These are phyloP conservation scores for Austroboletus festivus DNA, from an alignment of 768 basidiomycete genomes.

Conservation along the genomic window DNA sequence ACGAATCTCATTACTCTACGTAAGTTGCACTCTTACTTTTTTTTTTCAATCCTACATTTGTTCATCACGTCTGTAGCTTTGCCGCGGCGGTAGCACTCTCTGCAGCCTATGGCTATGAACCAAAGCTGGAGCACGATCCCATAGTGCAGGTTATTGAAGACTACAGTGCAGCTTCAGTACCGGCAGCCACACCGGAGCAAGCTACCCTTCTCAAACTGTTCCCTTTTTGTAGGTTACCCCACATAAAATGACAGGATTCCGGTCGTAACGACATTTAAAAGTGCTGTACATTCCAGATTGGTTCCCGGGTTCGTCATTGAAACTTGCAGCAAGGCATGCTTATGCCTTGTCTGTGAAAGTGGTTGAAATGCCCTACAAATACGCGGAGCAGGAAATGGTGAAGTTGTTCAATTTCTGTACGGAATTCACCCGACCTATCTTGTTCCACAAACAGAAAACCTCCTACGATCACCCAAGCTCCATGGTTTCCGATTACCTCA, in stretches of 20 bases:
- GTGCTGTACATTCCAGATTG: neutral
- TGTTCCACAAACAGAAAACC: neutral
- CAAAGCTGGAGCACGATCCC: slow-evolving; percentile 1
- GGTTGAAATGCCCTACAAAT: neutral
- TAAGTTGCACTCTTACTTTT: too few species aligned
- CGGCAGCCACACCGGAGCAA: slow-evolving; percentile 1
- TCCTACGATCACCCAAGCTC: neutral
- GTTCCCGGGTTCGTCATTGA: neutral
- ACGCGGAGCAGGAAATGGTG: neutral
- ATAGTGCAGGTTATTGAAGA: slow-evolving; percentile 3
- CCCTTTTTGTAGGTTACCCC: slow-evolving; percentile 5
- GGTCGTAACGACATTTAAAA: slow-evolving; percentile 1
- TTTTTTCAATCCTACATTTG: too few species aligned
- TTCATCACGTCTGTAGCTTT: slow-evolving; percentile 1
- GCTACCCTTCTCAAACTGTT: slow-evolving; percentile 3
- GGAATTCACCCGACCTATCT: neutral
- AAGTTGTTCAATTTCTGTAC: neutral
- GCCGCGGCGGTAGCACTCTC: neutral
- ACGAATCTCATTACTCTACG: too few species aligned
- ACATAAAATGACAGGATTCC: neutral
- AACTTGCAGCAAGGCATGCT: neutral
- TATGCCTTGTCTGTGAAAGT: neutral
- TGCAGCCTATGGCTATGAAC: slow-evolving; percentile 9
- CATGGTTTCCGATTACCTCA: neutral
- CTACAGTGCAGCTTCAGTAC: neutral